Evolutionary conservation across 2,329 filamentous ascomycete species (phyloP), one percentile per base, ranked within the genome.

Genomic region (Sporothrix euskadiensis): DNA sequence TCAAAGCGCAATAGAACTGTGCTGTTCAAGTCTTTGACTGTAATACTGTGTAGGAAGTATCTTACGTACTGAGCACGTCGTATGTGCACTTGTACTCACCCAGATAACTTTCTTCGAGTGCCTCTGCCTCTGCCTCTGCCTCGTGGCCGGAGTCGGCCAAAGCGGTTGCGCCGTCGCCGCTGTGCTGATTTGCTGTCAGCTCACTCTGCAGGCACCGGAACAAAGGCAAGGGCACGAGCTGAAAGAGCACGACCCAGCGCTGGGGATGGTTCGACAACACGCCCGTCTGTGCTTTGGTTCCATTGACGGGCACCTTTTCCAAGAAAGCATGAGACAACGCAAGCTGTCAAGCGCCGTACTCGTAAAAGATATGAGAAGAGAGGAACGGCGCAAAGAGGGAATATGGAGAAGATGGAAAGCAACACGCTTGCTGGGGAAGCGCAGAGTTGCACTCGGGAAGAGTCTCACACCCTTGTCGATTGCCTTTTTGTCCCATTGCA

Each of bases 381-480:
- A 57, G 57, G 39, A 61, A 61, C 19, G 19, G 16, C 16, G 57
- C 57, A 63, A 63, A 22, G 16, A 41, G 57, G 32, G 57, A 63
- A n/a, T 10, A 22, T 63, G 57, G 57, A 63, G 30, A 30, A 59
- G 56, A 59, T 19, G 30, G 16, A 26, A 35, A 19, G 63, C 41
- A 59, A 35, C 56, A 19, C 6, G 14, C 56, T 59, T 16, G 56
- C 16, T 59, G 56, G 56, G n/a, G 56, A 30, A 59, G 56, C 30
- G 56, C 35, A 63, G 35, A 63, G 57, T 32, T 35, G 65, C 26
- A 68, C 57, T 22, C 57, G 57, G 57, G 35, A 63, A 63, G 57
- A 63, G 32, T 32, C 57, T 63, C 35, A n/a, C 57, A 63, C 39
- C 57, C 57, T 63, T 41, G 57, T 63, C 35, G 57, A 32, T 32